Percentiles rank a stretch among this genome's conserved stretches.
Conservation (phyloP, 78 protist genomes). For the Dictyostelium capitatum region DNA sequence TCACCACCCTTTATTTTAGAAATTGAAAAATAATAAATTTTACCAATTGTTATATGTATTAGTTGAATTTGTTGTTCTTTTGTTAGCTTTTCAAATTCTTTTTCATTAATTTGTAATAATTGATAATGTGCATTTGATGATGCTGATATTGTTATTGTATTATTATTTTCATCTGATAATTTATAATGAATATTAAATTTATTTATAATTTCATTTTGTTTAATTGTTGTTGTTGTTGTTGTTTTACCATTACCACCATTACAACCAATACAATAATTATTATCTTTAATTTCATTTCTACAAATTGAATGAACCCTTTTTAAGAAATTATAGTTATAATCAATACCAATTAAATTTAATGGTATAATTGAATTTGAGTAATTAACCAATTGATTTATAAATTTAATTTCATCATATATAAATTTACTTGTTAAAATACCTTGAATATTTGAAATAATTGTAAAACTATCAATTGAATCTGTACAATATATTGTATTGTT, state of each 20-base stretch:
- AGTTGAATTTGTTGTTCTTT: neutral
- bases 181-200: too few relatives aligned
- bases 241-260: neutral
- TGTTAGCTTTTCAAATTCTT: neutral
- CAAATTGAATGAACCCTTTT: slow-evolving; percentile 7
- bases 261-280: neutral
- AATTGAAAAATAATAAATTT: neutral
- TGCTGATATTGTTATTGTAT: neutral
- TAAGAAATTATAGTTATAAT: neutral
- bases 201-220: neutral
- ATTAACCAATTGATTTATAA: neutral
- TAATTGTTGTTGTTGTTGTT: neutral
- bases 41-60: neutral
- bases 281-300: neutral
- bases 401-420: neutral
- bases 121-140: neutral
- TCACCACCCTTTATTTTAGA: neutral
- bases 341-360: too few relatives aligned
- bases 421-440: neutral
- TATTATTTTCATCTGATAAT: neutral
- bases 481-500: neutral
- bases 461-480: neutral
- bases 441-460: neutral
- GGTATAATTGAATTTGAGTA: neutral
- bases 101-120: neutral